Evolutionary conservation across 805 yeast species (phyloP).

Genomic region (Schizosaccharomyces octosporus): DNA sequence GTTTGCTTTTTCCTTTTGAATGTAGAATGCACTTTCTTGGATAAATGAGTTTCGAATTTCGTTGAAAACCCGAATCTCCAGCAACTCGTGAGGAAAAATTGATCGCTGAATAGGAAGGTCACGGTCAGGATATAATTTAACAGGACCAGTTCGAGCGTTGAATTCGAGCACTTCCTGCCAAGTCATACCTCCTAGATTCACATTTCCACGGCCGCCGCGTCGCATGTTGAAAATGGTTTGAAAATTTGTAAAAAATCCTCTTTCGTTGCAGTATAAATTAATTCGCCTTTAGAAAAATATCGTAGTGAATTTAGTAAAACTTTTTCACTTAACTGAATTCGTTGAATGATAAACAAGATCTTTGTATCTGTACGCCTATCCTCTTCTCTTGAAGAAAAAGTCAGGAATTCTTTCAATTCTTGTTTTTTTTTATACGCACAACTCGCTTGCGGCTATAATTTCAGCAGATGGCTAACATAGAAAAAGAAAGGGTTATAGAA

Average conservation of each 20-base stretch:
- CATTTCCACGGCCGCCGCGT: neutral
- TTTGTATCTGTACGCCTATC: no score
- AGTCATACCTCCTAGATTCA: neutral
- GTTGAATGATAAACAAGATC: no score
- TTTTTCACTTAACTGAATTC: no score
- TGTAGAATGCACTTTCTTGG: neutral
- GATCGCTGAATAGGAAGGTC: neutral
- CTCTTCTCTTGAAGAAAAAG: no score
- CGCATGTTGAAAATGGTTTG: neutral
- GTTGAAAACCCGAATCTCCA: neutral
- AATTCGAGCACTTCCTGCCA: neutral
- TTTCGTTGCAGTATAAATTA: no score
- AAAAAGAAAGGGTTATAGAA: no score
- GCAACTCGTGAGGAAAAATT: neutral
- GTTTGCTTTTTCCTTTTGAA: neutral
- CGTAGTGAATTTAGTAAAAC: no score
- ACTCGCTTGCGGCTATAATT: no score
- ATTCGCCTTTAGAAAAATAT: no score
- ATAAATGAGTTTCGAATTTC: neutral
- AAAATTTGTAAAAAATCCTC: neutral
- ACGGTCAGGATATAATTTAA: neutral
- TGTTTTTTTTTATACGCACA: no score
- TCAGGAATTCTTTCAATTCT: no score
- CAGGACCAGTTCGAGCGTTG: neutral
- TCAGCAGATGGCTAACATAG: no score